Evolutionary conservation across 192 early-diverging fungal genomes (phyloP).

Genomic region (Dissophora ornata): DNA sequence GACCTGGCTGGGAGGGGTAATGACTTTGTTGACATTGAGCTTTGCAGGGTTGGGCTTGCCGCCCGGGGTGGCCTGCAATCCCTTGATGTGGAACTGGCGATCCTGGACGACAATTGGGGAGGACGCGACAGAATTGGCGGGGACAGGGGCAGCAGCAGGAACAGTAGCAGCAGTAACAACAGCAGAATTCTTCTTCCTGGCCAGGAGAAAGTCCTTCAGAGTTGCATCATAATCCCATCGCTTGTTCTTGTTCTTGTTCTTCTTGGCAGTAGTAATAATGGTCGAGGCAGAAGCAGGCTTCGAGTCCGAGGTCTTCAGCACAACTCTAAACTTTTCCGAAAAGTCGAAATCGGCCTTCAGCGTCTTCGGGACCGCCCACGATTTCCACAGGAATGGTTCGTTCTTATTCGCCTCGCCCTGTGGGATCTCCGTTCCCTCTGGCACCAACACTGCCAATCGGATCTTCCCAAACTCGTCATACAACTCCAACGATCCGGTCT

Average conservation of each 20-base stretch:
- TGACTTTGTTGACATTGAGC: slow-evolving; percentile 3
- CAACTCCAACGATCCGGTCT: slow-evolving; percentile 25
- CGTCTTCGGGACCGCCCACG: slow-evolving; percentile 25
- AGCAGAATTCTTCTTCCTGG: background rate
- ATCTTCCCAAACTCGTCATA: slow-evolving; percentile 39
- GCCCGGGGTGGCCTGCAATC: slow-evolving; percentile 15
- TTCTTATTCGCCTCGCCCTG: background rate
- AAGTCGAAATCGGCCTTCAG: slow-evolving; percentile 29
- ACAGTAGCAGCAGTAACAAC: background rate
- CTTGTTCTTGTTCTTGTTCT: background rate
- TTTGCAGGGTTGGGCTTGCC: slow-evolving; percentile 34
- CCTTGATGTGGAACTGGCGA: slow-evolving; percentile 35
- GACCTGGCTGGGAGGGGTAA: too few relatives aligned
- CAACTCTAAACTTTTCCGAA: slow-evolving; percentile 41
- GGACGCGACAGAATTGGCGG: background rate
- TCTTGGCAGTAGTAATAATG: too few relatives aligned
- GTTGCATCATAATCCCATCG: background rate
- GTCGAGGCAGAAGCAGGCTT: too few relatives aligned
- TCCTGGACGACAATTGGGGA: slow-evolving; percentile 22
- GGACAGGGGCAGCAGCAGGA: background rate
- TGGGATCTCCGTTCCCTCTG: slow-evolving; percentile 25
- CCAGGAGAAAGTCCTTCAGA: slow-evolving; percentile 2
- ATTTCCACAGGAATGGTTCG: slow-evolving; percentile 34
- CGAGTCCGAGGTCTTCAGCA: slow-evolving; percentile 21
- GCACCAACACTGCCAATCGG: slow-evolving; percentile 22